Evolutionary conservation across 163 green algal genomes (phyloP), one percentile per base, ranked within the genome.

Genomic region (Scenedesmus sp.): DNA sequence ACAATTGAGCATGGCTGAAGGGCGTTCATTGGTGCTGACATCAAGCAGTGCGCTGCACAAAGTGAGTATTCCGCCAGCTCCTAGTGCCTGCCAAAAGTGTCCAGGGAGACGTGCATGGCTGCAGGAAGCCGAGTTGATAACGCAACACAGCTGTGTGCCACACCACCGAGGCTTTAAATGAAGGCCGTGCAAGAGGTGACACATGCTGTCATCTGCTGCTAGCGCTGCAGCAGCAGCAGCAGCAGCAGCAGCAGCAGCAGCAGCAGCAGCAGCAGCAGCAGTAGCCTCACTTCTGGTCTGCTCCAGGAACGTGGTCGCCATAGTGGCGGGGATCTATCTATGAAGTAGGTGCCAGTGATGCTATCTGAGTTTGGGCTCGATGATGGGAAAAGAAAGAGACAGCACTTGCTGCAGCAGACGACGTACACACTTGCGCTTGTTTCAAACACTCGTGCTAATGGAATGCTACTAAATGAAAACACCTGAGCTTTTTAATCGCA

Each of bases 231-330:
- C 53, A 10, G 16, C 46, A 80, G 56, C n/a, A 76, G 83, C 0
- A 72, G 40, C 68, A 80, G 56, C n/a, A 76, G 83, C 0, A 72
- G 40, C 68, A 80, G 56, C n/a, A 76, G 83, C 0, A 72, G 40
- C 68, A 80, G 56, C n/a, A 76, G 53, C 82, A 44, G 51, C 18
- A 37, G 53, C 53, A 10, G 16, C 46, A 80, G 56, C n/a, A 76
- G 83, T 0, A 72, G 40, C 68, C 85, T 56, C 76, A 97, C 95
- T 92, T 90, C 96, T 85, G 24, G 94, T 97, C 81, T 97, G 95
- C 93, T 97, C 95, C 59, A 97, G 73, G n/a, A 97, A 90, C 0
- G 94, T 97, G 81, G 93, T 95, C 12, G 95, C 93, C 95, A 97
- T 97, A 79, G 35, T 59, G 59, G 80, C 86, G 73, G 37, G 15